These are phyloP conservation scores for Serpula lacrymans DNA, from an alignment of 768 basidiomycete genomes.

Conservation along the genomic window DNA sequence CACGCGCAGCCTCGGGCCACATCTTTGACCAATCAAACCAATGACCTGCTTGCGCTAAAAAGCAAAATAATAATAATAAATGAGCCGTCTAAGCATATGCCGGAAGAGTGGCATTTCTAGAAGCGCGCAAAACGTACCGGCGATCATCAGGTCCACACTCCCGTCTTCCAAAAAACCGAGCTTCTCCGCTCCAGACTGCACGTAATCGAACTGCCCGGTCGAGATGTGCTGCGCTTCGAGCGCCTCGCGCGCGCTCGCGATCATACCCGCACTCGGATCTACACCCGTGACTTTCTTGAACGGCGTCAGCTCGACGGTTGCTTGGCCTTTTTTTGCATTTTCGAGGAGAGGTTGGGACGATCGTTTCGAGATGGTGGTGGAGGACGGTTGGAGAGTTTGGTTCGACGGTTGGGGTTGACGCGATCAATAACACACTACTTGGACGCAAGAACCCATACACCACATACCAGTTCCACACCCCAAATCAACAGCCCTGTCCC, in stretches of 20 bases:
- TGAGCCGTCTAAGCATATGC: background rate
- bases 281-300: constrained; percentile 66
- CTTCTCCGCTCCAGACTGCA: constrained; percentile 49
- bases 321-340: too few species aligned
- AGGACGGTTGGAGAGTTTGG: too few species aligned
- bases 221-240: constrained; percentile 14
- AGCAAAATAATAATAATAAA: background rate
- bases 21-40: constrained; percentile 77
- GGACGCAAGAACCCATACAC: too few species aligned
- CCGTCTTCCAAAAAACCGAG: constrained; percentile 44
- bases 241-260: constrained; percentile 44
- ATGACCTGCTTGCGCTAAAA: constrained; percentile 70
- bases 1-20: constrained; percentile 64
- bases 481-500: constrained; percentile 65
- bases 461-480: constrained; percentile 81
- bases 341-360: too few species aligned
- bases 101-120: background rate
- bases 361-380: too few species aligned
- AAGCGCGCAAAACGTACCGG: constrained; percentile 44
- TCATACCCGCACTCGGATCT: constrained; percentile 76
- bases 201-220: constrained; percentile 28
- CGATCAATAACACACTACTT: too few species aligned
- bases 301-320: constrained; percentile 51
- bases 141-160: constrained; percentile 63
- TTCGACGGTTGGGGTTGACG: too few species aligned